Evolutionary conservation across 2,329 filamentous ascomycete species (phyloP).

Genomic region (Didymella pomorum): DNA sequence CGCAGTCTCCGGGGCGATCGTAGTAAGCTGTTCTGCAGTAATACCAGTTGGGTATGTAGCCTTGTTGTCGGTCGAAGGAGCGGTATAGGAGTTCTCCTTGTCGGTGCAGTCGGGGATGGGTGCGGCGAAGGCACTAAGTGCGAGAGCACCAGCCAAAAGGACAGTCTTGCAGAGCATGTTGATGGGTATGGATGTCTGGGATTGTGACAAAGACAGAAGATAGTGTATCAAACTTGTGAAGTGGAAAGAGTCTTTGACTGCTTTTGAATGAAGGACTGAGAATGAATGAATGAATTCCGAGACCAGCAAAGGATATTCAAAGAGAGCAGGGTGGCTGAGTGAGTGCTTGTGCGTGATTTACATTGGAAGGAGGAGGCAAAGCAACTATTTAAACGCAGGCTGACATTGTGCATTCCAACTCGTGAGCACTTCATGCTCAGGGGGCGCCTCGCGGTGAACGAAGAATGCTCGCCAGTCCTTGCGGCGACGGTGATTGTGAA

Average conservation of each 20-base stretch:
- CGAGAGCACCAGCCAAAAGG: slow-evolving; percentile 35
- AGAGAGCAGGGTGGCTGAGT: slow-evolving; percentile 16
- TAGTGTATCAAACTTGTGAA: neutral
- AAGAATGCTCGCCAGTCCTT: slow-evolving; percentile 15
- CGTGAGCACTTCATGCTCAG: slow-evolving; percentile 10
- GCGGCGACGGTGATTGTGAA: slow-evolving; percentile 18
- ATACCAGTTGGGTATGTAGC: slow-evolving; percentile 16
- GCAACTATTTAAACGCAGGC: slow-evolving; percentile 15
- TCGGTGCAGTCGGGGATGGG: slow-evolving; percentile 25
- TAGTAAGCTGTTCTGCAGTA: slow-evolving; percentile 50
- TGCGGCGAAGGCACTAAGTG: slow-evolving; percentile 51
- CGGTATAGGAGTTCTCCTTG: slow-evolving; percentile 1
- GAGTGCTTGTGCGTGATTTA: slow-evolving; percentile 2
- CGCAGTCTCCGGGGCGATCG: slow-evolving; percentile 66
- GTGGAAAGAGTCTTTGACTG: slow-evolving; percentile 1
- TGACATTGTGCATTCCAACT: slow-evolving; percentile 10
- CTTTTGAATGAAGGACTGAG: slow-evolving; percentile 17
- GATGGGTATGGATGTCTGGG: slow-evolving; percentile 2
- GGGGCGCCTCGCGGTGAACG: slow-evolving; percentile 5
- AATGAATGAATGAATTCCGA: slow-evolving; percentile 13
- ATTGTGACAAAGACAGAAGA: neutral
- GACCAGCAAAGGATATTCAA: slow-evolving; percentile 24
- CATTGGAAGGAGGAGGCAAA: slow-evolving; percentile 10
- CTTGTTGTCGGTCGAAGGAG: slow-evolving; percentile 15
- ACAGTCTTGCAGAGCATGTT: slow-evolving; percentile 40